A percentile compares a stretch with the other conserved stretches of the same genome.
These are phyloP conservation scores for Rubroboletus satanas DNA, from an alignment of 768 basidiomycete species.

Conservation along the genomic window DNA sequence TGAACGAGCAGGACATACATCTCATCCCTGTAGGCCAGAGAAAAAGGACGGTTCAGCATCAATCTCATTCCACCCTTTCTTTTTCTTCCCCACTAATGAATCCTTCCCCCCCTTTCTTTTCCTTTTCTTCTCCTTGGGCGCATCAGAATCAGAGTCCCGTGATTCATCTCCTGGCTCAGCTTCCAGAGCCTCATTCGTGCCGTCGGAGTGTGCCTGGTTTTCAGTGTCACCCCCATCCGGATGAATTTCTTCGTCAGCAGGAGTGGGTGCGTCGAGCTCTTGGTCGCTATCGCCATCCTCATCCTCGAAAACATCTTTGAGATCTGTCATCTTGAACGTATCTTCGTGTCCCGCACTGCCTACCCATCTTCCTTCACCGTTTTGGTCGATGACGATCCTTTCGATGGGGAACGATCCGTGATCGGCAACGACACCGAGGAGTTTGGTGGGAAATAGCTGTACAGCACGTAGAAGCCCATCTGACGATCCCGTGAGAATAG, in stretches of 20 bases:
- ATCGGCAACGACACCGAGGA: conserved; percentile 86
- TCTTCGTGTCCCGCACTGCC: conserved; percentile 93
- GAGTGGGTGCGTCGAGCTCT: conserved; percentile 18
- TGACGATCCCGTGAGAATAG: conserved; percentile 85
- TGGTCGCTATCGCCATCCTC: conserved; percentile 27
- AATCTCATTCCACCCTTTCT: conserved; percentile 58
- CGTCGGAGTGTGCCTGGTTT: conserved; percentile 11
- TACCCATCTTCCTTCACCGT: conserved; percentile 72
- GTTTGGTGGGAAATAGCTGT: conserved; percentile 82
- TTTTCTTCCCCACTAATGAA: conserved; percentile 44
- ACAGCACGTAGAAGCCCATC: conserved; percentile 89
- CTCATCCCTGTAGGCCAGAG: conserved; percentile 45
- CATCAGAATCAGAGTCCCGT: conserved; percentile 27
- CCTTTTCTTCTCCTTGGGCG: conserved; percentile 43
- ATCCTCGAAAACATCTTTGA: conserved; percentile 66
- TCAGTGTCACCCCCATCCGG: conserved; percentile 14
- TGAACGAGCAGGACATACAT: not conserved
- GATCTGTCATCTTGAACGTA: conserved; percentile 75
- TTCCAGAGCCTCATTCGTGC: not conserved
- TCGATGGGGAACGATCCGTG: conserved; percentile 93
- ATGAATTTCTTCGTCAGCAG: conserved; percentile 20
- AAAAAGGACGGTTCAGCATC: conserved; percentile 64
- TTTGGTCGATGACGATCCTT: conserved; percentile 64
- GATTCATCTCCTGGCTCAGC: conserved; percentile 21
- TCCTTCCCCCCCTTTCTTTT: conserved; percentile 56